Conservation (phyloP, 2,329 filamentous ascomycete genomes). For the Setomelanomma holmii region DNA sequence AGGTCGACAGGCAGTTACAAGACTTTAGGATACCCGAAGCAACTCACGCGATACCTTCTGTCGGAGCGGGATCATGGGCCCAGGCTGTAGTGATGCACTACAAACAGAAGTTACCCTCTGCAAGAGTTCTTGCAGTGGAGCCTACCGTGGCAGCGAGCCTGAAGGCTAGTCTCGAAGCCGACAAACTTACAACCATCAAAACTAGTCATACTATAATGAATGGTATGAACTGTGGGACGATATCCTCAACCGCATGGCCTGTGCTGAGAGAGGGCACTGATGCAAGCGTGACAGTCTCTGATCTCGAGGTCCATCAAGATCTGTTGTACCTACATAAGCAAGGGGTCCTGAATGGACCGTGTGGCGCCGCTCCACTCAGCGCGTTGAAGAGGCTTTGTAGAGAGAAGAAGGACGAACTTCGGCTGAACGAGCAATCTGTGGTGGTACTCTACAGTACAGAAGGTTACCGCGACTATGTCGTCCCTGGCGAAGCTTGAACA, state of each 20-base stretch:
- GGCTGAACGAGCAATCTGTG: slow-evolving; percentile 58
- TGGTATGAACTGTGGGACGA: slow-evolving; percentile 75
- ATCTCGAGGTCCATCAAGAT: slow-evolving; percentile 67
- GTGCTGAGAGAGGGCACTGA: slow-evolving; percentile 65
- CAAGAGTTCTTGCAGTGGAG: slow-evolving; percentile 71
- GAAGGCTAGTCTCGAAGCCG: slow-evolving; percentile 58
- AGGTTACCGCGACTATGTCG: slow-evolving; percentile 51
- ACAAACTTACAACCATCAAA: slow-evolving; percentile 56
- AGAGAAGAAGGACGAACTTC: slow-evolving; percentile 43
- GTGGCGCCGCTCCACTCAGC: slow-evolving; percentile 66
- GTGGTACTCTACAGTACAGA: slow-evolving; percentile 74
- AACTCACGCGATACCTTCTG: slow-evolving; percentile 67
- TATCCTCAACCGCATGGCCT: slow-evolving; percentile 71
- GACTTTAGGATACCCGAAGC: slow-evolving; percentile 45
- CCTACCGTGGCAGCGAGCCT: slow-evolving; percentile 70
- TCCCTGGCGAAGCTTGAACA: slow-evolving; percentile 7
- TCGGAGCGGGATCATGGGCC: slow-evolving; percentile 76
- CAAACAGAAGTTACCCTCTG: slow-evolving; percentile 54
- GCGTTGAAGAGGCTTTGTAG: slow-evolving; percentile 61
- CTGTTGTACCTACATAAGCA: slow-evolving; percentile 60
- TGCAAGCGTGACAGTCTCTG: slow-evolving; percentile 66
- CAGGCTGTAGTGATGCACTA: slow-evolving; percentile 73
- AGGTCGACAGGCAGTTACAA: slow-evolving; percentile 69
- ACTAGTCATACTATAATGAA: slow-evolving; percentile 74
- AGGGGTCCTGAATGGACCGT: slow-evolving; percentile 65